A percentile compares a stretch with the other conserved stretches of the same genome.
Conservation (phyloP, 768 basidiomycete species). For the Cystobasidium tubakii region DNA sequence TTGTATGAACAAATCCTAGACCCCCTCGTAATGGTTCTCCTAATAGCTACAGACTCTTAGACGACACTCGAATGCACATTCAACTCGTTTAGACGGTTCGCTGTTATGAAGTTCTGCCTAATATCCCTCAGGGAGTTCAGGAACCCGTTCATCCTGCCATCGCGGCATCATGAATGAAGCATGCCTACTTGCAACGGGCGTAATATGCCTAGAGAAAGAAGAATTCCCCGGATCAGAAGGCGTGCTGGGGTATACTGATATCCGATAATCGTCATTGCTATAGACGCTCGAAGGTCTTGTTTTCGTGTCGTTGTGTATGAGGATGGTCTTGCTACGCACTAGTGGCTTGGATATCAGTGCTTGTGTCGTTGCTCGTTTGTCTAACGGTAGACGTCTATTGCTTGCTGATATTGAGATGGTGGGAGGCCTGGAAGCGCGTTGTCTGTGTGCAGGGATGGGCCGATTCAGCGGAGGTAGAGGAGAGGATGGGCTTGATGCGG, state of each 20-base stretch:
- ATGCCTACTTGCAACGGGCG: background rate
- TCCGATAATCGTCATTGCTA: background rate
- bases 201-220: constrained; percentile 3
- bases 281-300: background rate
- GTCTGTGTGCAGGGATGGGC: too few relatives aligned
- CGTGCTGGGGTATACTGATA: background rate
- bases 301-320: background rate
- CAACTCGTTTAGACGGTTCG: background rate
- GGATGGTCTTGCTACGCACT: background rate
- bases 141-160: background rate
- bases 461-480: too few relatives aligned
- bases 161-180: background rate
- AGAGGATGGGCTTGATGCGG: too few relatives aligned
- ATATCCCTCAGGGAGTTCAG: background rate
- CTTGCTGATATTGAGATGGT: background rate
- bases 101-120: background rate
- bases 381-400: background rate
- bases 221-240: background rate
- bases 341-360: background rate
- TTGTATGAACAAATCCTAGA: too few relatives aligned
- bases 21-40: too few relatives aligned
- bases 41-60: background rate
- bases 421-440: too few relatives aligned
- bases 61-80: background rate
- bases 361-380: background rate